A percentile compares a stretch with the other conserved stretches of the same genome.
Evolutionary conservation across 345 rosid species (phyloP).

Genomic region (Eucalyptus lansdowneana): DNA sequence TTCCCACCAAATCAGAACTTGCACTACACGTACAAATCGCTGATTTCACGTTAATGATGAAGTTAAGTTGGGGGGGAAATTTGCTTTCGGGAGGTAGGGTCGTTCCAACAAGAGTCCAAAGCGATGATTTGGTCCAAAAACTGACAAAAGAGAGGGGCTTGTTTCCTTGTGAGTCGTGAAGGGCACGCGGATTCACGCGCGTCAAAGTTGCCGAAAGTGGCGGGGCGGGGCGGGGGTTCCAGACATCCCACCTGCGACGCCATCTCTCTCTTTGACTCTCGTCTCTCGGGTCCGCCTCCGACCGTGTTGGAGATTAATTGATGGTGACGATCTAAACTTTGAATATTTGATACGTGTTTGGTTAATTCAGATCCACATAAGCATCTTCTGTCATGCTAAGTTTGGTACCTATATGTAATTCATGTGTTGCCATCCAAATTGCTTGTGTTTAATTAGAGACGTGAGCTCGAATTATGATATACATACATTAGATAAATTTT

Average conservation of each 20-base stretch:
- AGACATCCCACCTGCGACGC: background rate
- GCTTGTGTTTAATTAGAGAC: background rate
- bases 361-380: background rate
- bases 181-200: slow-evolving; percentile 7
- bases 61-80: background rate
- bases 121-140: slow-evolving; percentile 4
- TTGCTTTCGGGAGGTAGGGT: background rate
- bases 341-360: background rate
- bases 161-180: slow-evolving; percentile 23
- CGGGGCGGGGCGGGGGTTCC: slow-evolving; percentile 12
- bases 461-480: background rate
- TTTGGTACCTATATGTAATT: background rate
- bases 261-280: background rate
- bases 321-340: background rate
- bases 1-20: background rate
- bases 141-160: slow-evolving; percentile 36
- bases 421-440: background rate
- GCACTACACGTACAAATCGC: background rate
- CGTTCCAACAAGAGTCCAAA: background rate
- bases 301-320: slow-evolving; percentile 1
- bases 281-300: background rate
- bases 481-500: background rate
- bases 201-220: slow-evolving; percentile 2
- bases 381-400: background rate
- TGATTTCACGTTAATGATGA: background rate